phyloP scores from a whole-genome alignment of 768 basidiomycete genomes.

The Plicaturopsis crispa region DNA sequence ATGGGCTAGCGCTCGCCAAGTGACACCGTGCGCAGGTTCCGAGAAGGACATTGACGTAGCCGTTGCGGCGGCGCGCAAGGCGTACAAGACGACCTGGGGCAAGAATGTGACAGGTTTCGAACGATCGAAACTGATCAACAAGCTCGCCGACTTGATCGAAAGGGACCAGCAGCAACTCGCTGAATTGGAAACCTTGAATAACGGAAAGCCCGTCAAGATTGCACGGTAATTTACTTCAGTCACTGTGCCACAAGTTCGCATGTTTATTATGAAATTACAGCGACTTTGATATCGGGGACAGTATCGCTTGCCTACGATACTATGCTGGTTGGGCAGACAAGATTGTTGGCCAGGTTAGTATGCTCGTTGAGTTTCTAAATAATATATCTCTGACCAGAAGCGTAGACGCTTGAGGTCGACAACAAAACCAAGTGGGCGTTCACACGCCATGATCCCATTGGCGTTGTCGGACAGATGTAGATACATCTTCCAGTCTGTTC shows the following conservation, averaged over 20 bases:
- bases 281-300: constrained; percentile 78
- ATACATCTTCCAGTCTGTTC: constrained; percentile 7
- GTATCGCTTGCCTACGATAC: constrained; percentile 73
- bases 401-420: constrained; percentile 71
- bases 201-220: constrained; percentile 79
- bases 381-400: constrained; percentile 5
- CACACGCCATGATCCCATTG: constrained; percentile 84
- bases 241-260: neutral
- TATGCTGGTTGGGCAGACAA: constrained; percentile 98
- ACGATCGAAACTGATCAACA: constrained; percentile 74
- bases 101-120: constrained; percentile 81
- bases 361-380: neutral
- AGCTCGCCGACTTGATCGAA: constrained; percentile 87
- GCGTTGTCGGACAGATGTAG: constrained; percentile 92
- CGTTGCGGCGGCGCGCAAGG: constrained; percentile 74
- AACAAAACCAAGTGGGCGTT: constrained; percentile 77
- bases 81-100: constrained; percentile 85
- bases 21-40: constrained; percentile 36
- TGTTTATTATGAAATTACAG: constrained; percentile 25
- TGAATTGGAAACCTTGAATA: constrained; percentile 81
- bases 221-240: constrained; percentile 32
- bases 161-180: constrained; percentile 75
- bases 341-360: constrained; percentile 70
- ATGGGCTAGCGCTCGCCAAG: neutral
- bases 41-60: constrained; percentile 76